Evolutionary conservation across 805 yeast genomes (phyloP), one percentile per base, ranked within the genome.

Genomic region (Kazachstania martiniae): DNA sequence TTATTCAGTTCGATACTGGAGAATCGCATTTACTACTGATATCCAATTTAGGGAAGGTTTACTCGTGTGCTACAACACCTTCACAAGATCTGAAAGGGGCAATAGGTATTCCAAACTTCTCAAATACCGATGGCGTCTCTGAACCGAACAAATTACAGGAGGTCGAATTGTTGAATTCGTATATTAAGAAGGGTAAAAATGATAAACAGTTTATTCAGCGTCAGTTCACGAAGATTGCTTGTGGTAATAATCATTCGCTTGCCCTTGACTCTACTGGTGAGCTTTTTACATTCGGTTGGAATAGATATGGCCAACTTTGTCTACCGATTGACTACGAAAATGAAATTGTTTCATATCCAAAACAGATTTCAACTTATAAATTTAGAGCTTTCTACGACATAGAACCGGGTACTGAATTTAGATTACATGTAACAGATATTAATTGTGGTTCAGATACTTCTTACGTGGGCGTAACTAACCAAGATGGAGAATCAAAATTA

Each of bases 221-320:
- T 34, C 41, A 46, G 2, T 73, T 84, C 32, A 56, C 47, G 4
- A 62, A 72, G 43, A 67, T 89, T 26, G 83, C 91, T 1, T 63
- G 82, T 37, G 96, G 97, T 8, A 64, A 66, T 30, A 65, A 63
- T 51, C 94, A 85, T 56, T 72, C 86, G 3, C 52, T 86, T 21
- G 89, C 76, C 5, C 52, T 70, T n/a, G 89, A 83, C 44, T 45
- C 62, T 2, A 47, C 62, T n/a, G 91, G 89, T 7, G 63, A 65
- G 32, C 60, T 85, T n/a, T 81, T 79, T 72, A 70, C 85, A 2
- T 87, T 91, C 72, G 98, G 98, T 16, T 71, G 72, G 36, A 89
- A 89, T 53, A 64, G 72, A 3, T 73, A 61, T 53, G 97, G 97
- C n/a, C 89, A 91, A 48, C 63, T 89, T 34, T 95, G 89, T 8